Base-by-base conservation (phyloP, 805 yeast genomes). In the Starmerella etchellsii region DNA sequence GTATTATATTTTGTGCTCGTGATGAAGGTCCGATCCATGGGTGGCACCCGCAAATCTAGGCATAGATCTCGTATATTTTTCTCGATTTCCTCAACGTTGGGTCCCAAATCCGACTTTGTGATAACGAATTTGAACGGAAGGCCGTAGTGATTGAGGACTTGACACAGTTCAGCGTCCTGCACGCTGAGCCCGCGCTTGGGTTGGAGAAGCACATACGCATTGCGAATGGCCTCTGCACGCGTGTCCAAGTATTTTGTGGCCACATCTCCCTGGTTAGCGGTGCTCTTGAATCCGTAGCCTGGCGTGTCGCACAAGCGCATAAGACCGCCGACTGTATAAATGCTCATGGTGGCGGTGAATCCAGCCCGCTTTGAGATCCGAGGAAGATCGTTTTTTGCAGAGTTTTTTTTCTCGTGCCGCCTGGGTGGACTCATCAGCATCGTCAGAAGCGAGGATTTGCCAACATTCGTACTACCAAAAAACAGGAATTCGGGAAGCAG, bases 381-480 rank as follows among this genome's bases (percentile, higher is more conserved):
- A 24, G 69, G 8, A 85, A 88, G 44, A 63, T 69, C 34, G 47
- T 31, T 22, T 1, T 41, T 27, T 13, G 46, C 23, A 20, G n/a
- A 43, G 36, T 15, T 37, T 38, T 6, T 42, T 40, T 3, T 40
- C 31, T 1, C 40, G 36, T 30, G 21, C 54, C 4, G 81, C 60
- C 8, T 11, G 16, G 40, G 37, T 4, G 51, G 48, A n/a, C 29
- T 34, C 28, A 57, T 41, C 29, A 83, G 41, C 11, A 70, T 71
- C 53, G 81, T 81, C 31, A 85, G 63, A 21, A 85, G 56, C 0
- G 93, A 75, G 0, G 94, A 81, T 55, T 85, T 85, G 0, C 95
- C 96, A 7, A 78, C 85, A 51, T 85, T 85, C 36, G 93, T 78
- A 47, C 82, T 71, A 0, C 96, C 95, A 34, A 85, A 51, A 35